Conservation (phyloP, 805 yeast species). For the Saccharomycopsis capsularis region DNA sequence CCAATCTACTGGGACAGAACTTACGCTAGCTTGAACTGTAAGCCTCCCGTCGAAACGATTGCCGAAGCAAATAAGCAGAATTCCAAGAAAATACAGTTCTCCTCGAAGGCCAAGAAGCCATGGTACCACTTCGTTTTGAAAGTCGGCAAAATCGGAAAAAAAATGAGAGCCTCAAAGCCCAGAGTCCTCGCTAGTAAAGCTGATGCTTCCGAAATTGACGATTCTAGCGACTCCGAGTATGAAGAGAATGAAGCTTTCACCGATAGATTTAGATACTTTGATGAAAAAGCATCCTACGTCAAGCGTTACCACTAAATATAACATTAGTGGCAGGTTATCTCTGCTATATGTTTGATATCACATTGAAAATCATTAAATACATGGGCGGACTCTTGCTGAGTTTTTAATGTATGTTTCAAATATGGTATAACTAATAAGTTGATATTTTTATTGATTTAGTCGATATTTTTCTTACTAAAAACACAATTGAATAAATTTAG, state of each 20-base stretch:
- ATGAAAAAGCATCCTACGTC: not conserved
- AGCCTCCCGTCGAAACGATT: not conserved
- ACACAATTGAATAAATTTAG: no score
- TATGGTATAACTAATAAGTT: not conserved
- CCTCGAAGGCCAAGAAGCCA: no score
- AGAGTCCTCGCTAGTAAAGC: not conserved
- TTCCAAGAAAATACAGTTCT: no score
- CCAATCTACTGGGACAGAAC: not conserved
- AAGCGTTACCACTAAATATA: not conserved
- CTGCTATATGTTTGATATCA: no score
- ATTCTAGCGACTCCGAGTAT: not conserved
- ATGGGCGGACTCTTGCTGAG: no score
- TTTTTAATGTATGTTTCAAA: no score
- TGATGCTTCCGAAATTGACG: not conserved
- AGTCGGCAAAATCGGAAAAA: not conserved
- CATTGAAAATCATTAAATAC: no score
- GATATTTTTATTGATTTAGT: no score
- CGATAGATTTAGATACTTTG: not conserved
- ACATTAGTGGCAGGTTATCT: no score
- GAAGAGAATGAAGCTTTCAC: not conserved
- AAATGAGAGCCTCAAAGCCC: not conserved
- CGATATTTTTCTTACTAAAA: not conserved
- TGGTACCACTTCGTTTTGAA: not conserved
- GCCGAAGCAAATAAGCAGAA: not conserved
- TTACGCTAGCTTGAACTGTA: not conserved